Percentiles rank a stretch among this genome's conserved stretches.
These are phyloP conservation scores for Erodium chrysanthum DNA, from an alignment of 441 rosid genomes.

Conservation along the genomic window DNA sequence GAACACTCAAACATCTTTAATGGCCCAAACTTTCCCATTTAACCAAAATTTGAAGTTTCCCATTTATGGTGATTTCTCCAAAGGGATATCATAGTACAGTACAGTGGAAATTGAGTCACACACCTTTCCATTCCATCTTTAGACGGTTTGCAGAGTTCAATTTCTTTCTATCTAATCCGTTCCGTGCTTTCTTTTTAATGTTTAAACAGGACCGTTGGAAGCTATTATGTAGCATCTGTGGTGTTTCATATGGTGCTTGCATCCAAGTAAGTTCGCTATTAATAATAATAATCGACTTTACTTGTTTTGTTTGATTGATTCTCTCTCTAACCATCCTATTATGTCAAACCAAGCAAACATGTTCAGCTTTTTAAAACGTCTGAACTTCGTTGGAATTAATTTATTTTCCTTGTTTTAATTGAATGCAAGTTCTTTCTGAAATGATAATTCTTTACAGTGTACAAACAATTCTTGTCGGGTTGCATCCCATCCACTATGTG, in stretches of 20 bases:
- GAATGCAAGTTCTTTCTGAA: background rate
- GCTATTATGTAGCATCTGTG: conserved; percentile 83
- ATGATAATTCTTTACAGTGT: conserved; percentile 43
- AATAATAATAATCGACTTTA: background rate
- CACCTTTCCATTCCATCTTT: background rate
- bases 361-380: background rate
- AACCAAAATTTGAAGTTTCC: background rate
- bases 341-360: background rate
- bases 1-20: background rate
- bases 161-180: conserved; percentile 11
- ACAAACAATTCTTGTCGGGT: conserved; percentile 85
- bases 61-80: background rate
- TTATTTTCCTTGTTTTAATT: background rate
- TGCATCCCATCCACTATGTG: conserved; percentile 98
- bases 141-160: background rate
- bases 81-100: background rate
- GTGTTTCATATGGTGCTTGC: conserved; percentile 93
- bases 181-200: conserved; percentile 15
- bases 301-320: background rate
- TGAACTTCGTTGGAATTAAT: background rate
- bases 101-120: background rate
- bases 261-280: conserved; percentile 59
- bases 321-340: background rate
- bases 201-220: conserved; percentile 86
- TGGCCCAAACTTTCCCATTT: background rate